phyloP scores from a whole-genome alignment of 129 eudicot genomes.

The Arctium lappa region DNA sequence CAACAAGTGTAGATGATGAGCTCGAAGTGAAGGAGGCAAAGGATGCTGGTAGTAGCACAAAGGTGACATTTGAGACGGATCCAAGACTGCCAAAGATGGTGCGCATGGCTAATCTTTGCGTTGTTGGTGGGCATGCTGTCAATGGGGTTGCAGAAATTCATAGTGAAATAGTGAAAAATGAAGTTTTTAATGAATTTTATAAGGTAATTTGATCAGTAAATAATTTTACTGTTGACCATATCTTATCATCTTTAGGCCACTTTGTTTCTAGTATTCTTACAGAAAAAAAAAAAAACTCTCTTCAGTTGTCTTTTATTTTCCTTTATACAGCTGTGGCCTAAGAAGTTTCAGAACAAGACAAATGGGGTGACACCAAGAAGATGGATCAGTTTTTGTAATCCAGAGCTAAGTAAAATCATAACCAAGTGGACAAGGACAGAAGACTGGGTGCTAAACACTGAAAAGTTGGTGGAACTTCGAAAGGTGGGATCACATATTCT shows the following conservation, averaged over 20 bases:
- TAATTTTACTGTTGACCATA: background rate
- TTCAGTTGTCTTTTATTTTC: background rate
- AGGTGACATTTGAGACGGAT: conserved; percentile 48
- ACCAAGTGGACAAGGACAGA: conserved; percentile 87
- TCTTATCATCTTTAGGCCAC: conserved; percentile 1
- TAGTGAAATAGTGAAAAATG: conserved; percentile 75
- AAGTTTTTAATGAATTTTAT: conserved; percentile 84
- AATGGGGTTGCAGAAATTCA: conserved; percentile 96
- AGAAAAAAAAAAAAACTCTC: background rate
- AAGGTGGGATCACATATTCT: conserved; percentile 41
- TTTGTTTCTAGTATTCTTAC: background rate
- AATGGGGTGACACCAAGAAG: conserved; percentile 96
- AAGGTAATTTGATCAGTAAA: conserved; percentile 42
- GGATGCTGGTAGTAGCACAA: conserved; percentile 25
- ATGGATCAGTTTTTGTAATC: conserved; percentile 90
- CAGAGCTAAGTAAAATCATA: conserved; percentile 73
- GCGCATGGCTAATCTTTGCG: conserved; percentile 91
- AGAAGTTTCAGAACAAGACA: conserved; percentile 89
- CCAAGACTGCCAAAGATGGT: conserved; percentile 59
- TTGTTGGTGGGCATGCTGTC: conserved; percentile 86
- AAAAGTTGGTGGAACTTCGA: conserved; percentile 61
- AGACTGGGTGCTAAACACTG: conserved; percentile 79
- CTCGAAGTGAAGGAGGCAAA: conserved; percentile 19
- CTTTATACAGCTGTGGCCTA: conserved; percentile 70
- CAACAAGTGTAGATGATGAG: conserved; percentile 31